These are phyloP conservation scores for Parsonsia alboflavescens DNA, from an alignment of 257 asterid genomes.

Conservation along the genomic window DNA sequence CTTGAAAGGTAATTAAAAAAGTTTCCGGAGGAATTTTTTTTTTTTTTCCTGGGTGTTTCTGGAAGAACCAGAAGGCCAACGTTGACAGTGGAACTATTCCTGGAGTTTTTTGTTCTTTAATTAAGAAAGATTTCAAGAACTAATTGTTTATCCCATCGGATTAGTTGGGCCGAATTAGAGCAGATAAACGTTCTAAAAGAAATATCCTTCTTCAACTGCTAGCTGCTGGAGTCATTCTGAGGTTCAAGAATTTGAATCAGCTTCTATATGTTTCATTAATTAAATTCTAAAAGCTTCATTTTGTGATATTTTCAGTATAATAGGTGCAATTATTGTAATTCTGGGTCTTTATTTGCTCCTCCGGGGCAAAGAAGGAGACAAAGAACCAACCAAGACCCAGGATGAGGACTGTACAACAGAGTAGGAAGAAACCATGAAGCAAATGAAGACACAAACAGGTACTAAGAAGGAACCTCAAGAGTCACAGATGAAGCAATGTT, in stretches of 20 bases:
- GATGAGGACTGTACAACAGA: constrained; percentile 18
- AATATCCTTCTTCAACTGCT: no score
- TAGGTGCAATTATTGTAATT: constrained; percentile 54
- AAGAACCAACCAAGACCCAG: constrained; percentile 21
- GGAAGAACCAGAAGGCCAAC: constrained; percentile 59
- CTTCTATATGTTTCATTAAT: no score
- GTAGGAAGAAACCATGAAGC: constrained; percentile 28
- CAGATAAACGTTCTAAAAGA: no score
- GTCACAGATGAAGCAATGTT: background rate
- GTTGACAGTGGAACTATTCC: constrained; percentile 40
- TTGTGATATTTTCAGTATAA: constrained; percentile 38
- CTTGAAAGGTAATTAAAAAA: no score
- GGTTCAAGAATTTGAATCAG: background rate
- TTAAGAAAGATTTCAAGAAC: constrained; percentile 26
- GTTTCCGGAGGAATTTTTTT: no score
- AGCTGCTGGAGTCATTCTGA: no score
- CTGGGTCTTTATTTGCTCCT: constrained; percentile 61
- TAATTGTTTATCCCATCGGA: no score
- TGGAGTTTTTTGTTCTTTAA: constrained; percentile 55
- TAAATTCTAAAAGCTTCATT: background rate
- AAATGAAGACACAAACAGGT: constrained; percentile 21
- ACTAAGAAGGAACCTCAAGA: constrained; percentile 29
- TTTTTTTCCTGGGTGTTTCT: no score
- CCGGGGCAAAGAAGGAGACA: constrained; percentile 70
- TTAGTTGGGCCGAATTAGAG: no score